A percentile compares a stretch with the other conserved stretches of the same genome.
phyloP scores from a whole-genome alignment of 371 early-diverging fungal genomes.

The Rhizopus microsporus region DNA sequence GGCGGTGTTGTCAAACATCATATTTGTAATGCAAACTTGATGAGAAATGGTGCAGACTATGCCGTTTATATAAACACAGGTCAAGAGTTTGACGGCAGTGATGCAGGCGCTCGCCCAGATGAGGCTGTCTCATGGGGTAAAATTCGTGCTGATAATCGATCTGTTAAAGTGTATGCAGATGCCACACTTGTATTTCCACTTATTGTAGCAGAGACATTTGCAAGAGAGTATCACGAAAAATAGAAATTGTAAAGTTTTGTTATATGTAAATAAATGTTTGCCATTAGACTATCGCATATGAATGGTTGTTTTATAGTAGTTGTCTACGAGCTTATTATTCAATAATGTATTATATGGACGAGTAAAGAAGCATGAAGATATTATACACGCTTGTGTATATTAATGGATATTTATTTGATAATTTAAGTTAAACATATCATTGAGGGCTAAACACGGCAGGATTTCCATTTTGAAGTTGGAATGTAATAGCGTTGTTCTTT shows the following conservation, averaged over 20 bases:
- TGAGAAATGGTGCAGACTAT: conserved; percentile 99
- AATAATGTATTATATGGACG: too few species aligned
- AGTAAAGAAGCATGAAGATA: too few species aligned
- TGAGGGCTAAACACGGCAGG: conserved; percentile 19
- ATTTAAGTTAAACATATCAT: too few species aligned
- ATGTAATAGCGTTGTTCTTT: conserved; percentile 16
- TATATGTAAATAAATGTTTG: too few species aligned
- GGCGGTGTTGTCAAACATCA: conserved; percentile 99
- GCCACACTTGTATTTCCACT: conserved; percentile 97
- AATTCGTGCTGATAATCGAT: conserved; percentile 83
- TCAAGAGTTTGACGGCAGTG: conserved; percentile 99
- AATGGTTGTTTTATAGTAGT: too few species aligned
- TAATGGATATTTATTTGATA: too few species aligned
- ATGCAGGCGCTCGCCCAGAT: conserved; percentile 98
- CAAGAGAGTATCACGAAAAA: conserved; percentile 47
- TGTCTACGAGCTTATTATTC: too few species aligned
- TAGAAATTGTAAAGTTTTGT: background rate
- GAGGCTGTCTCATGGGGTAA: conserved; percentile 99
- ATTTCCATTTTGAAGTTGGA: conserved; percentile 21
- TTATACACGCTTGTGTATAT: too few species aligned
- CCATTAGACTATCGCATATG: too few species aligned
- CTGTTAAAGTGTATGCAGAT: conserved; percentile 95
- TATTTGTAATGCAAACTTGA: conserved; percentile 99
- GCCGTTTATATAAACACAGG: conserved; percentile 99
- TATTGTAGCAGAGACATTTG: conserved; percentile 94